Conservation (phyloP, 108 stramenopile species). For the Aureococcus anophagefferens region DNA sequence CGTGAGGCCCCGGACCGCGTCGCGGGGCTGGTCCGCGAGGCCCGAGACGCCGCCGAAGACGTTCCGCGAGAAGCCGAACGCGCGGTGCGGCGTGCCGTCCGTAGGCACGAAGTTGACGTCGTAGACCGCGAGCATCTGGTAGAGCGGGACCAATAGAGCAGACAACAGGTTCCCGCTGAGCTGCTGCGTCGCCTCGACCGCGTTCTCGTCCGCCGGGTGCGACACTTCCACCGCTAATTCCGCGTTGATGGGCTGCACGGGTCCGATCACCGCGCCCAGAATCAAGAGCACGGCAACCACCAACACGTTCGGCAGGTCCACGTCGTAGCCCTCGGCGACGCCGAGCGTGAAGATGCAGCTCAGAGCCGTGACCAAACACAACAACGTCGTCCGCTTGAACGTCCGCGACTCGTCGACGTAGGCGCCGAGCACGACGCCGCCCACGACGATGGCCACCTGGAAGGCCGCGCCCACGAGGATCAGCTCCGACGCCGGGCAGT, state of each 20-base stretch:
- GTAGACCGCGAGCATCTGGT: conserved; percentile 34
- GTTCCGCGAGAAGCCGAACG: too few relatives aligned
- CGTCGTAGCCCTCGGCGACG: conserved; percentile 31
- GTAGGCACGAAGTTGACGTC: conserved; percentile 40
- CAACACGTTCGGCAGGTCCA: conserved; percentile 20
- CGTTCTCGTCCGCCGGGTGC: conserved; percentile 62
- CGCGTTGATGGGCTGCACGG: conserved; percentile 65
- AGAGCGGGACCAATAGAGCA: conserved; percentile 52
- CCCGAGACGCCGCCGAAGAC: too few relatives aligned
- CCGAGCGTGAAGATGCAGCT: conserved; percentile 46
- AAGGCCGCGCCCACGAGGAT: conserved; percentile 29
- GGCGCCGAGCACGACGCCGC: conserved; percentile 70
- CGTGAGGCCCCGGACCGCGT: too few relatives aligned
- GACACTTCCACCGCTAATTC: conserved; percentile 66
- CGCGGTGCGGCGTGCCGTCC: too few relatives aligned
- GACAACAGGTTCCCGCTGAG: conserved; percentile 58
- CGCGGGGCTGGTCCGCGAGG: too few relatives aligned
- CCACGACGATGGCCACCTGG: conserved; percentile 64
- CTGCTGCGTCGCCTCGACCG: conserved; percentile 61
- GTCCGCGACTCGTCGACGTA: conserved; percentile 66
- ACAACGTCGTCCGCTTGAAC: conserved; percentile 69
- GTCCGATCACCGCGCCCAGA: conserved; percentile 54
- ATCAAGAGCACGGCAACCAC: conserved; percentile 42
- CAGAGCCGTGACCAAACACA: conserved; percentile 50
- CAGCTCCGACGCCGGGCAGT: too few relatives aligned